Percentiles rank a stretch among this genome's conserved stretches.
Conservation (phyloP, 2,329 filamentous ascomycete genomes). For the Calycina herbarum region DNA sequence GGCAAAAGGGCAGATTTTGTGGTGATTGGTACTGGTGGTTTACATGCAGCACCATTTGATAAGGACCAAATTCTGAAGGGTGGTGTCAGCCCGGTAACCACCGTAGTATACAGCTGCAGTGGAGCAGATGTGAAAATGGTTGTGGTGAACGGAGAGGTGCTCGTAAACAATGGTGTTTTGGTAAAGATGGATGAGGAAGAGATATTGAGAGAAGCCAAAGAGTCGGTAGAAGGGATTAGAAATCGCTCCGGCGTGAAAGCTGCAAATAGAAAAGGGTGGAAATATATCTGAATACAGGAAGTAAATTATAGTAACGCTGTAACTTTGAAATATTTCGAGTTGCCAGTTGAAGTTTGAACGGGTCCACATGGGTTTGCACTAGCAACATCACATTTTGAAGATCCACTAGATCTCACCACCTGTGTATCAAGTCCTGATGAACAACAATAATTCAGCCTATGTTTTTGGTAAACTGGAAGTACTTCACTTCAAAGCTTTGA, state of each 20-base stretch:
- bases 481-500: no score
- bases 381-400: no score
- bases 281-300: constrained; percentile 19
- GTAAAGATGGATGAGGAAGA: constrained; percentile 29
- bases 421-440: no score
- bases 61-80: constrained; percentile 35
- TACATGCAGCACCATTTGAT: constrained; percentile 41
- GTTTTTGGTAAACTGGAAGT: no score
- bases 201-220: constrained; percentile 24
- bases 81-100: constrained; percentile 42
- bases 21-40: constrained; percentile 42
- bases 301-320: no score
- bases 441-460: no score
- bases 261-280: constrained; percentile 26
- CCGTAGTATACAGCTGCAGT: constrained; percentile 34
- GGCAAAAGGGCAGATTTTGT: constrained; percentile 61
- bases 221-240: constrained; percentile 27
- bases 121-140: constrained; percentile 32
- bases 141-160: constrained; percentile 33
- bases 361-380: no score
- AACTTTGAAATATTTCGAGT: no score
- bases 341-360: no score
- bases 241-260: constrained; percentile 25
- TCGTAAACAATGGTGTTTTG: constrained; percentile 31
- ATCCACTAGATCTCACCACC: no score